Conservation (phyloP, 1,139 yeast genomes). For the Geotrichum macrosporum region DNA sequence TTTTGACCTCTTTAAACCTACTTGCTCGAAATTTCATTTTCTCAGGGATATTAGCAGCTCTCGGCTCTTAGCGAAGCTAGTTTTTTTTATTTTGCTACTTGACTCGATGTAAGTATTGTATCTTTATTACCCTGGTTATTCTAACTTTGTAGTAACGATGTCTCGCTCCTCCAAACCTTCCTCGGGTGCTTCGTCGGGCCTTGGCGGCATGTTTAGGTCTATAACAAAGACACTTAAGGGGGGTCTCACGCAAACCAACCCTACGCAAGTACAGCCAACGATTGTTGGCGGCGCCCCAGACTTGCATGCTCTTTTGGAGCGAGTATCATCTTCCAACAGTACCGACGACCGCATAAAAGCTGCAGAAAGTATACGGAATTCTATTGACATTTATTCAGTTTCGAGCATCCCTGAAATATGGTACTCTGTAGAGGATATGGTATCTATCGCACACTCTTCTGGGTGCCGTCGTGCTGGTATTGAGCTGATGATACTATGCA, state of each 20-base stretch:
- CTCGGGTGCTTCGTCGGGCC: slow-evolving; percentile 18
- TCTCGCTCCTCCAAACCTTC: slow-evolving; percentile 4
- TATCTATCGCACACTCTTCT: slow-evolving; percentile 42
- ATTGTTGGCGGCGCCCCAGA: slow-evolving; percentile 62
- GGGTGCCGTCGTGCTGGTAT: slow-evolving; percentile 53
- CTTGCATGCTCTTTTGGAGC: slow-evolving; percentile 44
- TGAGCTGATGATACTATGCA: slow-evolving; percentile 53
- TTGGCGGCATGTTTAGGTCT: slow-evolving; percentile 48
- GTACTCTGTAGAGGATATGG: slow-evolving; percentile 61
- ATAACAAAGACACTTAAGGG: slow-evolving; percentile 51
- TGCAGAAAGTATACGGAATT: slow-evolving; percentile 49
- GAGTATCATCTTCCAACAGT: slow-evolving; percentile 40
- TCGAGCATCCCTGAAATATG: slow-evolving; percentile 70
- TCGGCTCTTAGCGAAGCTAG: too few species aligned
- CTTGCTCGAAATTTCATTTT: not conserved
- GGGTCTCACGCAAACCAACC: slow-evolving; percentile 32
- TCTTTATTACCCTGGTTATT: not conserved
- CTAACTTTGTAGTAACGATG: slow-evolving; percentile 5
- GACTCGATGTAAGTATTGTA: not conserved
- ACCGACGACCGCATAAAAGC: slow-evolving; percentile 49
- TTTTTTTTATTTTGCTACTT: too few species aligned
- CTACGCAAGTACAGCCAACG: slow-evolving; percentile 46
- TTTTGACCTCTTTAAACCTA: not conserved
- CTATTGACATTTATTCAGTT: slow-evolving; percentile 51
- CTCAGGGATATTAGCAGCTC: too few species aligned